Base-by-base conservation (phyloP, 768 basidiomycete species). In the Mycena amicta region DNA sequence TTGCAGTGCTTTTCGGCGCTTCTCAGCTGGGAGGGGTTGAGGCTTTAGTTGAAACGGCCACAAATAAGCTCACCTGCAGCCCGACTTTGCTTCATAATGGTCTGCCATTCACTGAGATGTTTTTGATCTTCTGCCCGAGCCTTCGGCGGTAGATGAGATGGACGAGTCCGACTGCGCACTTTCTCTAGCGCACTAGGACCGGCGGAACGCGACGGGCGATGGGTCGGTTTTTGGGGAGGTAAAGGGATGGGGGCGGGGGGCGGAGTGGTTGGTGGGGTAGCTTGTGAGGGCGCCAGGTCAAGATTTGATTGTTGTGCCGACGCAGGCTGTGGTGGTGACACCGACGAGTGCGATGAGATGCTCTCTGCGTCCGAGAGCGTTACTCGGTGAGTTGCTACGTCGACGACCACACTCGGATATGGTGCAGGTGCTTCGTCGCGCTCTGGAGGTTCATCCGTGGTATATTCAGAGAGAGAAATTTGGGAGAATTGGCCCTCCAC, bases 11-110 rank as follows among this genome's bases (percentile, higher is more conserved):
- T 80, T 83, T 55, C 82, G 77, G 60, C 86, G 83, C 70, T 87
- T 91, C 61, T 88, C 90, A 68, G 92, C 92, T 90, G 12, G 22
- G 33, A 63, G 40, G 66, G 56, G 39, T 56, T 20, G 49, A 16
- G 41, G n/a, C n/a, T 41, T 29, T 31, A 62, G 37, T 28, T 55
- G 12, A 49, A 26, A 33, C 23, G 26, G 28, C 28, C 26, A 54
- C 43, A 30, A 26, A 50, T 20, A 33, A 51, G 11, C 11, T 73
- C 81, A 93, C 93, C 92, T 62, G 87, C 83, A 18, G 73, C 71
- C 52, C 89, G 85, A 74, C 90, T 93, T 45, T 78, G 85, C 62
- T 85, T 86, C 88, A 94, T 92, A 92, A 96, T 96, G 30, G 80
- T 73, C 67, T 92, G 84, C 89, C 93, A 95, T 68, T 90, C 89